Percentiles rank a stretch among this genome's conserved stretches.
These are phyloP conservation scores for Sporothrix protearum DNA, from an alignment of 2,329 filamentous ascomycete species.

Conservation along the genomic window DNA sequence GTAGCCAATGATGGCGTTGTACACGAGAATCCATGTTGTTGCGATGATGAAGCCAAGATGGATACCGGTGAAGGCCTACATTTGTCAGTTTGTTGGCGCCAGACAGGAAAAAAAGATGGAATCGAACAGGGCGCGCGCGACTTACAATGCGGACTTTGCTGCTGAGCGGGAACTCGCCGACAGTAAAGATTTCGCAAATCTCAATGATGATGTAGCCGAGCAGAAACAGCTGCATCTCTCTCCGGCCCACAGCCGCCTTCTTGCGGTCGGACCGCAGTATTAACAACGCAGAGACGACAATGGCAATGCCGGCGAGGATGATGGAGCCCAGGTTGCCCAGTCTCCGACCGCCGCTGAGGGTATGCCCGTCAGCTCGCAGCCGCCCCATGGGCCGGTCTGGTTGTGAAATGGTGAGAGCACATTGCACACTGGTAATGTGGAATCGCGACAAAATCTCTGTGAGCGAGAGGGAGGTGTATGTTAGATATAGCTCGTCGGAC, in stretches of 20 bases:
- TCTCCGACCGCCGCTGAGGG: slow-evolving; percentile 60
- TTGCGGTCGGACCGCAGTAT: slow-evolving; percentile 82
- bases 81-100: too few species aligned
- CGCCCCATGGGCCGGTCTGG: slow-evolving; percentile 59
- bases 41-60: slow-evolving; percentile 88
- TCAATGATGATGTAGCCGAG: slow-evolving; percentile 79
- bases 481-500: neutral
- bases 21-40: slow-evolving; percentile 82
- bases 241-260: slow-evolving; percentile 86
- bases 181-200: slow-evolving; percentile 94
- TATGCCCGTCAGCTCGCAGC: slow-evolving; percentile 76
- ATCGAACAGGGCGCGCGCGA: slow-evolving; percentile 25
- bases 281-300: slow-evolving; percentile 63
- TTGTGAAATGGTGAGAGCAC: slow-evolving; percentile 62
- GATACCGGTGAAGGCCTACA: slow-evolving; percentile 77
- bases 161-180: slow-evolving; percentile 80
- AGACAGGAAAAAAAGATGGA: too few species aligned
- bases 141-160: slow-evolving; percentile 67
- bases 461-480: neutral
- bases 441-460: slow-evolving; percentile 78
- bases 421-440: slow-evolving; percentile 80
- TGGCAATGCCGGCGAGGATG: slow-evolving; percentile 72
- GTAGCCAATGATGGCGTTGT: slow-evolving; percentile 90
- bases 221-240: slow-evolving; percentile 96
- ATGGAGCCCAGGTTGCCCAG: slow-evolving; percentile 93